Base-by-base conservation (phyloP, 306 rosid genomes). In the Sicyos edulis region DNA sequence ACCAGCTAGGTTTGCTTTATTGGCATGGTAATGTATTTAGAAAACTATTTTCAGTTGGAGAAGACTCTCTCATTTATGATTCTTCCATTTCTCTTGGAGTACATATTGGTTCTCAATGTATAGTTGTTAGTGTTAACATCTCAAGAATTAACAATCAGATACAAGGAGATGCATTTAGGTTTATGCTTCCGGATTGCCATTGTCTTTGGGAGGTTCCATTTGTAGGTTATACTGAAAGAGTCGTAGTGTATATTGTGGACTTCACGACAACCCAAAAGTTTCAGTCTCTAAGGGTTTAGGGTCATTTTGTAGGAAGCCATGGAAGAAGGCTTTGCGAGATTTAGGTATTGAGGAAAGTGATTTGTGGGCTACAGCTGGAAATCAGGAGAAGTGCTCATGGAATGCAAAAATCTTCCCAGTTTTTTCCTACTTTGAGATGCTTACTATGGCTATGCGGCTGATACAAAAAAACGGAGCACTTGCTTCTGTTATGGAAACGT, bases 141-240 rank as follows among this genome's bases (percentile, higher is more conserved):
- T 84, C 86, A 60, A 72, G 75, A 34, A 78, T 77, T 42, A 74
- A 74, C 40, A 62, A 15, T 76, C n/a, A 53, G 54, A 53, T 75
- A 13, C 52, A 58, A 20, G 88, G 77, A 74, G 81, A 73, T 79
- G 74, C 88, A 51, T 80, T 83, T 79, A 87, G 81, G 81, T 90
- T 90, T 77, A 80, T 88, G 82, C 92, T 93, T 82, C 96, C 98
- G 15, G 97, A 90, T 87, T 92, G 87, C 52, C 98, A 90, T 83
- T 93, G 97, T 75, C 92, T 93, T 78, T 93, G 97, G 98, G 98
- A 93, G 82, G 97, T 90, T 79, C 98, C 98, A 9, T 77, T 93
- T 81, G 82, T 79, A 54, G 96, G 82, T 77, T 81, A 68, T 55
- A 66, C 83, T 34, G 91, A 83, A 73, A 86, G 90, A 78, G 92